Evolutionary conservation across 768 basidiomycete species (phyloP).

Genomic region (Dendrothele bispora): DNA sequence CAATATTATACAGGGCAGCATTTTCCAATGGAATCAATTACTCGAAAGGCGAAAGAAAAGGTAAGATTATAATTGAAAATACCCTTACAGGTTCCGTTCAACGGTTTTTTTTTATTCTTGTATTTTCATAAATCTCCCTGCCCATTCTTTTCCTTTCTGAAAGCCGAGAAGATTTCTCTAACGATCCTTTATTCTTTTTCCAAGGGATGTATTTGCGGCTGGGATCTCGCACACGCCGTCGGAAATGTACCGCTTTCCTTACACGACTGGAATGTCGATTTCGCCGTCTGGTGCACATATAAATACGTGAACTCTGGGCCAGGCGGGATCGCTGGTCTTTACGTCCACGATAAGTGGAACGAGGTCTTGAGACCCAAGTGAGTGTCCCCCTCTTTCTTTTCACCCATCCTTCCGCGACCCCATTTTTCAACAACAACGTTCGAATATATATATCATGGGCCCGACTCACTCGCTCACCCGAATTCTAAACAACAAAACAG

Average conservation of each 20-base stretch:
- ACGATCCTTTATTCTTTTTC: neutral
- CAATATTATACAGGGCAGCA: conserved; percentile 98
- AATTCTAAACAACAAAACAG: too few species aligned
- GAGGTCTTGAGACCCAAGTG: conserved; percentile 62
- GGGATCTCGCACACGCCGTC: conserved; percentile 94
- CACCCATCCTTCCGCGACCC: conserved; percentile 10
- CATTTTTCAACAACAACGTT: too few species aligned
- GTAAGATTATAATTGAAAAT: too few species aligned
- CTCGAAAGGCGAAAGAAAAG: conserved; percentile 80
- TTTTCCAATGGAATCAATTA: conserved; percentile 87
- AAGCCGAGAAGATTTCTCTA: conserved; percentile 4
- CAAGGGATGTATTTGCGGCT: conserved; percentile 91
- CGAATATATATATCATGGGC: too few species aligned
- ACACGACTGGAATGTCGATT: conserved; percentile 94
- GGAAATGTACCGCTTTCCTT: conserved; percentile 90
- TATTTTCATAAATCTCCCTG: too few species aligned
- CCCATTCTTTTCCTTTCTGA: too few species aligned
- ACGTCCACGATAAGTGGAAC: conserved; percentile 83
- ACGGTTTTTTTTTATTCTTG: too few species aligned
- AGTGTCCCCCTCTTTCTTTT: conserved; percentile 23
- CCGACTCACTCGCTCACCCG: too few species aligned
- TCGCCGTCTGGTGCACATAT: conserved; percentile 99
- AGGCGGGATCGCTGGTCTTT: conserved; percentile 95
- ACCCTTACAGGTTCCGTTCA: too few species aligned
- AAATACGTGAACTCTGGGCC: conserved; percentile 97